Evolutionary conservation across 2,329 filamentous ascomycete genomes (phyloP), one percentile per base, ranked within the genome.

Genomic region (Neonectria punicea): DNA sequence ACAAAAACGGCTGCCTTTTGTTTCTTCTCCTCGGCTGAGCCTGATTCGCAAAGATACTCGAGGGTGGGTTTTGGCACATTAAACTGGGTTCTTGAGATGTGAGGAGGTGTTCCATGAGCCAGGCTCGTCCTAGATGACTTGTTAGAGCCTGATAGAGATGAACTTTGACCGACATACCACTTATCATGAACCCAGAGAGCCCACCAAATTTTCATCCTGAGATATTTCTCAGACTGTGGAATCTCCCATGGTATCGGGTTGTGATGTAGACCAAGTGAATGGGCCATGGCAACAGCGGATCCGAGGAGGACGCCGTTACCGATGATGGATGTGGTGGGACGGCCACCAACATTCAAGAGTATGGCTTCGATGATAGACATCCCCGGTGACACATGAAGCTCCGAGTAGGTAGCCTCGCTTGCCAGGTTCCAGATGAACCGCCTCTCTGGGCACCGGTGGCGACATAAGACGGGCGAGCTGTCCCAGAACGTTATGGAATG

Each of bases 351-450:
- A 68, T 90, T 88, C 10, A 90, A 80, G 9, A 90, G 74, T 5
- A 87, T 83, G 2, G 87, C 84, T 22, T 85, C 82, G 25, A 90
- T 82, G 1, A 87, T 87, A 1, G 87, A 86, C 47, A 90, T 78
- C 1, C 87, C 86, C 0, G 87, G 88, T 0, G 85, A 85, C 1
- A 87, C 81, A 54, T 87, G 84, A 7, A 89, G 83, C 63, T 90
- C 87, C 0, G 84, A 87, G 67, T 89, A 87, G 3, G 89, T 79
- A 1, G 87, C 86, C 57, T 87, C 86, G 20, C 84, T 86, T 7
- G 87, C 87, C 63, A 89, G 82, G 63, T 90, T 90, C 82, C 89
- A 89, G 9, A 87, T 84, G 72, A 88, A 90, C 49, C 87, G 83
- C 44, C 82, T 80, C 70, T 90, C 87, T 0, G 88, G 87, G 53